Percentiles rank a stretch among this genome's conserved stretches.
phyloP scores from a whole-genome alignment of 768 basidiomycete genomes.

The Serendipita sp. region DNA sequence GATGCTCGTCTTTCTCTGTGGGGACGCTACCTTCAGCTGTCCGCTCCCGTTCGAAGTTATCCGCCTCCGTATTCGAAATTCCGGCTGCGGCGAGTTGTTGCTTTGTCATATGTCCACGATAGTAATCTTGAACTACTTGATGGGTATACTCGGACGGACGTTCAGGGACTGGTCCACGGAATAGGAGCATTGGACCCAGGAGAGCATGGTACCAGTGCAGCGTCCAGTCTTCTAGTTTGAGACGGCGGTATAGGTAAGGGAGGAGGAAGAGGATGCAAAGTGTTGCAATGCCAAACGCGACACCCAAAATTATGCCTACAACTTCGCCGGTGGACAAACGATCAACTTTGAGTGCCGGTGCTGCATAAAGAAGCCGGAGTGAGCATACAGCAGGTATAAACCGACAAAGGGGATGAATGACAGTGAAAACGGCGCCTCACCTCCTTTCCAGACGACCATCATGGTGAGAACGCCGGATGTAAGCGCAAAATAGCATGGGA shows the following conservation, averaged over 20 bases:
- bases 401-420: too few species aligned
- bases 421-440: neutral
- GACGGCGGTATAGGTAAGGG: slow-evolving; percentile 22
- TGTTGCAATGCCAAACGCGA: slow-evolving; percentile 20
- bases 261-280: slow-evolving; percentile 26
- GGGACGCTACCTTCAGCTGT: neutral
- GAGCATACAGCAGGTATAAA: neutral
- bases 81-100: neutral
- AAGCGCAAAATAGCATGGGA: slow-evolving; percentile 20
- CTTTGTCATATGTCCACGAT: slow-evolving; percentile 9
- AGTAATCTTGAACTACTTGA: slow-evolving; percentile 21
- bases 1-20: too few species aligned
- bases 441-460: slow-evolving; percentile 15
- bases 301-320: slow-evolving; percentile 22
- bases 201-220: slow-evolving; percentile 26
- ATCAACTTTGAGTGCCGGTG: slow-evolving; percentile 22
- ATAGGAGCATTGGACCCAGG: slow-evolving; percentile 25
- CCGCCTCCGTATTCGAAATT: neutral
- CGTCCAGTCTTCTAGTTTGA: neutral
- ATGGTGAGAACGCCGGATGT: slow-evolving; percentile 24
- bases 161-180: slow-evolving; percentile 20
- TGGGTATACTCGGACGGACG: slow-evolving; percentile 13
- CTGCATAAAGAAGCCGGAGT: neutral
- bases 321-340: slow-evolving; percentile 17
- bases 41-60: too few species aligned